A percentile compares a stretch with the other conserved stretches of the same genome.
phyloP scores from a whole-genome alignment of 169 alveolate species.

The Babesia ovis region DNA sequence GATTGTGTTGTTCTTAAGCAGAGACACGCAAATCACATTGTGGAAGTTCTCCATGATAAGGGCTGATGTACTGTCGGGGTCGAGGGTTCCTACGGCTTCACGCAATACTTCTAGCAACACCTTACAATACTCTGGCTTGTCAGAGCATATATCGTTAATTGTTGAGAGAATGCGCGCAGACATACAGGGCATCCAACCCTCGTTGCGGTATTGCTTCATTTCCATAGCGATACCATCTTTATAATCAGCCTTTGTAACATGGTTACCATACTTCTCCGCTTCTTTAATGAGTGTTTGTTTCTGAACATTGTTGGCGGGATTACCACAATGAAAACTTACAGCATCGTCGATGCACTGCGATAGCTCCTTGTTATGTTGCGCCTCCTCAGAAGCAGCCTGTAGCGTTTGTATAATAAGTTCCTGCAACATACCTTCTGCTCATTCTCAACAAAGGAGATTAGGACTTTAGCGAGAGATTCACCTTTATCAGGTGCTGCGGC shows the following conservation, averaged over 20 bases:
- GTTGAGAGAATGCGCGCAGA: slow-evolving; percentile 60
- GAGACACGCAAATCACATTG: slow-evolving; percentile 47
- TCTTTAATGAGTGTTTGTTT: slow-evolving; percentile 33
- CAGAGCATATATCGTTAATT: slow-evolving; percentile 17
- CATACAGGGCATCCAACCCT: slow-evolving; percentile 66
- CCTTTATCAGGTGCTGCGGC: slow-evolving; percentile 32
- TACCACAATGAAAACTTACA: slow-evolving; percentile 9
- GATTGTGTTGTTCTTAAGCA: slow-evolving; percentile 31
- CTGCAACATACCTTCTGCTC: slow-evolving; percentile 34
- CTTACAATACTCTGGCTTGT: slow-evolving; percentile 48
- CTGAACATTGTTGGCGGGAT: not conserved
- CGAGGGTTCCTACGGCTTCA: slow-evolving; percentile 15
- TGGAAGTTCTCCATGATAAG: slow-evolving; percentile 62
- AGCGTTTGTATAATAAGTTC: too few relatives aligned
- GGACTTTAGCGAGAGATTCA: slow-evolving; percentile 28
- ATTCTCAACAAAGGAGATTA: slow-evolving; percentile 39
- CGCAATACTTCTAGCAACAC: slow-evolving; percentile 37
- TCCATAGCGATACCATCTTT: slow-evolving; percentile 38
- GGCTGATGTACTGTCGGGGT: slow-evolving; percentile 60
- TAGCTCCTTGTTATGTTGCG: slow-evolving; percentile 29
- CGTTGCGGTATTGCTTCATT: slow-evolving; percentile 39
- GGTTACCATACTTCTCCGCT: slow-evolving; percentile 13
- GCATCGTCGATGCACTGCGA: slow-evolving; percentile 62
- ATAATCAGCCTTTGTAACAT: slow-evolving; percentile 8
- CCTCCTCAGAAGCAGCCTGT: slow-evolving; percentile 64